Evolutionary conservation across 495 filamentous ascomycete genomes (phyloP).

Genomic region (Penicillium taxi): DNA sequence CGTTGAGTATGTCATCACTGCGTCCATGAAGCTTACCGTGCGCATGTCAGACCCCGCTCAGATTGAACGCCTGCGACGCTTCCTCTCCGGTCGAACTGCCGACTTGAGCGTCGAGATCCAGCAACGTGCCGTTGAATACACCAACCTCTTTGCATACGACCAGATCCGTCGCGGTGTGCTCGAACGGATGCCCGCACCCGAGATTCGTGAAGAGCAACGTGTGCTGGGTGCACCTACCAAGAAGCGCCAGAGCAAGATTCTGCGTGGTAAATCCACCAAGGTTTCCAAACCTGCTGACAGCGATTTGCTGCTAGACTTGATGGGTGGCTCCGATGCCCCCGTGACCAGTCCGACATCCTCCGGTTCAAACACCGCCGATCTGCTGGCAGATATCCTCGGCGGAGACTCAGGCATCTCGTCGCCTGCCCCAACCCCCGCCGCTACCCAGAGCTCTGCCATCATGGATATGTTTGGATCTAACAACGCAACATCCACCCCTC

Average conservation of each 20-base stretch:
- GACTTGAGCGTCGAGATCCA: conserved; percentile 92
- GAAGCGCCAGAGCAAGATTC: conserved; percentile 65
- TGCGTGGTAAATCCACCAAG: conserved; percentile 67
- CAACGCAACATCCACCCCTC: conserved; percentile 33
- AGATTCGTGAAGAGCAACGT: conserved; percentile 88
- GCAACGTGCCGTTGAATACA: conserved; percentile 90
- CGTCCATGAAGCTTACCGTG: conserved; percentile 90
- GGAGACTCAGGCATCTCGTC: conserved; percentile 43
- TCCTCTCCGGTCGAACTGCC: conserved; percentile 65
- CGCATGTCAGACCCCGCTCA: conserved; percentile 75
- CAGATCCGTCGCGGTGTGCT: conserved; percentile 82
- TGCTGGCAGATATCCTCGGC: conserved; percentile 76
- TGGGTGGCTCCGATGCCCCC: conserved; percentile 70
- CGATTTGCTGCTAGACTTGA: conserved; percentile 85
- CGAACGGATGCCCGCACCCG: conserved; percentile 94
- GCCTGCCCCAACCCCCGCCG: conserved; percentile 44
- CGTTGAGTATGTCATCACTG: conserved; percentile 90
- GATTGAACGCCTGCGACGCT: conserved; percentile 71
- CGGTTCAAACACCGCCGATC: conserved; percentile 71
- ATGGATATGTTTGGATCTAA: conserved; percentile 69
- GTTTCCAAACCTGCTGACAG: conserved; percentile 72
- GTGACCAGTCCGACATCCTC: conserved; percentile 44
- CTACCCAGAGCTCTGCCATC: conserved; percentile 60
- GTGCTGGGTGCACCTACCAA: conserved; percentile 78
- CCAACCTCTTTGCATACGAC: conserved; percentile 84